phyloP scores from a whole-genome alignment of 73 alveolate species.

The Durusdinium trenchii region DNA sequence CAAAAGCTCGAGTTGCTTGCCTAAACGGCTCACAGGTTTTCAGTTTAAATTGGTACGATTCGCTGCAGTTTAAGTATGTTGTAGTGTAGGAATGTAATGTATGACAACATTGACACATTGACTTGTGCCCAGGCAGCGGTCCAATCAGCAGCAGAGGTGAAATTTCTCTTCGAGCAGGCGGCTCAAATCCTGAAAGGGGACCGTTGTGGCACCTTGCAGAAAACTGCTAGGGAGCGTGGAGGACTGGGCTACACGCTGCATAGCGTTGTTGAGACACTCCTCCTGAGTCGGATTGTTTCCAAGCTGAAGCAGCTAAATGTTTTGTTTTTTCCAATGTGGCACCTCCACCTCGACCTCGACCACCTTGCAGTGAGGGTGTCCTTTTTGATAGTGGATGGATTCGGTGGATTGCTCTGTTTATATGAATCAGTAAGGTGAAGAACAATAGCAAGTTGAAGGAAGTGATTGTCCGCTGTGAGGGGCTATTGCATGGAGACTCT shows the following conservation, averaged over 20 bases:
- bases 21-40: too few species aligned
- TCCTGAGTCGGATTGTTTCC: not conserved
- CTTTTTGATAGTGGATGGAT: not conserved
- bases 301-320: not conserved
- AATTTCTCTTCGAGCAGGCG: not conserved
- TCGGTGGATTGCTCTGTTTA: too few species aligned
- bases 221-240: not conserved
- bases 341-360: not conserved
- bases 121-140: not conserved
- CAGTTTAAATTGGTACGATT: too few species aligned
- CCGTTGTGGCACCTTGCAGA: not conserved
- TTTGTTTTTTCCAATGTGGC: not conserved
- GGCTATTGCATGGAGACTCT: not conserved
- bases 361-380: not conserved
- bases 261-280: not conserved
- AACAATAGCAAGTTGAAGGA: not conserved
- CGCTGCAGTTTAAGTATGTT: too few species aligned
- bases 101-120: too few species aligned
- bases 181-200: not conserved
- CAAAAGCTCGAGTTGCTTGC: too few species aligned
- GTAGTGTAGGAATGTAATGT: too few species aligned
- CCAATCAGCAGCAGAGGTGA: not conserved
- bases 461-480: not conserved
- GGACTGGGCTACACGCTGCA: not conserved
- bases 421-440: not conserved